phyloP scores from a whole-genome alignment of 2,329 filamentous ascomycete genomes.

The Trichoderma sp. region DNA sequence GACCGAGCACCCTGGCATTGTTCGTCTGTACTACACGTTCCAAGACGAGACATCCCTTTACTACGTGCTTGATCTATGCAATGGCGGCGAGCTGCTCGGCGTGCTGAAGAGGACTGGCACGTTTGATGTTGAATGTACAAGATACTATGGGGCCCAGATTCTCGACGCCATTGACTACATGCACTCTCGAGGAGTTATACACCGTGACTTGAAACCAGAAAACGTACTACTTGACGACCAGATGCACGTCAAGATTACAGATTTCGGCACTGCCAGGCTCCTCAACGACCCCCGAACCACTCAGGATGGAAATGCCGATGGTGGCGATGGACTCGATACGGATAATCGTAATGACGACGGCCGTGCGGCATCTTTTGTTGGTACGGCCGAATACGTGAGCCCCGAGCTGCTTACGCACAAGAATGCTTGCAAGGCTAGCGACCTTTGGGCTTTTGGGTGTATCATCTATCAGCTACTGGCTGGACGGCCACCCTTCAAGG shows the following conservation, averaged over 20 bases:
- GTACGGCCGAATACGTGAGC: slow-evolving; percentile 96
- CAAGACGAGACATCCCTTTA: slow-evolving; percentile 95
- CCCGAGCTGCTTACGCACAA: slow-evolving; percentile 96
- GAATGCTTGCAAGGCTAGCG: slow-evolving; percentile 94
- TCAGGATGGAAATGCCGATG: slow-evolving; percentile 41
- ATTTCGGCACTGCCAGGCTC: slow-evolving; percentile 97
- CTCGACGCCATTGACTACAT: slow-evolving; percentile 96
- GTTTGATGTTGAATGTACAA: slow-evolving; percentile 91
- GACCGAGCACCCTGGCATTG: slow-evolving; percentile 94
- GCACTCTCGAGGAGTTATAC: slow-evolving; percentile 93
- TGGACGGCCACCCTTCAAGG: slow-evolving; percentile 97
- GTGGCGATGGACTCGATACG: slow-evolving; percentile 37
- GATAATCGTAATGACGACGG: slow-evolving; percentile 50
- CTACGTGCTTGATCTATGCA: slow-evolving; percentile 92
- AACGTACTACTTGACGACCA: slow-evolving; percentile 93
- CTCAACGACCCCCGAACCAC: slow-evolving; percentile 47
- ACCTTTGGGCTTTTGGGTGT: slow-evolving; percentile 97
- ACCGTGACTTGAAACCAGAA: slow-evolving; percentile 94
- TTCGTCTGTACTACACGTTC: slow-evolving; percentile 97
- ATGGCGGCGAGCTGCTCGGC: slow-evolving; percentile 85
- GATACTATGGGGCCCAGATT: slow-evolving; percentile 94
- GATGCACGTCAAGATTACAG: slow-evolving; percentile 98
- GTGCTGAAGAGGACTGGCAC: slow-evolving; percentile 92
- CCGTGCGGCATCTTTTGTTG: slow-evolving; percentile 90
- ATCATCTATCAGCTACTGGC: slow-evolving; percentile 94